Base-by-base conservation (phyloP, 768 basidiomycete genomes). In the Amanita thiersii region DNA sequence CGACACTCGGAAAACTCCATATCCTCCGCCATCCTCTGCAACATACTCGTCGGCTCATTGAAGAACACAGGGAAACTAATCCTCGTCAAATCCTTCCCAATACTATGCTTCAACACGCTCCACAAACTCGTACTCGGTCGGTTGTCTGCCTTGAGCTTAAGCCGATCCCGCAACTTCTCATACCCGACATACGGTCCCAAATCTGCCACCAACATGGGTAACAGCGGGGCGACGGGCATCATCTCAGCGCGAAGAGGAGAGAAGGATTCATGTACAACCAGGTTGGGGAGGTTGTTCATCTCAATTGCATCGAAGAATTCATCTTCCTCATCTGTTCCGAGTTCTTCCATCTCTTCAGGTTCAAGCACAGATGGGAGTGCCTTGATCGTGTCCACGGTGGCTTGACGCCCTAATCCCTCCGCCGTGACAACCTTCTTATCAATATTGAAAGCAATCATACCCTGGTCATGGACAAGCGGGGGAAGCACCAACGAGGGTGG, bases 271-370 rank as follows among this genome's bases (percentile, higher is more conserved):
- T 77, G 73, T 12, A 93, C 70, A 19, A 84, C 62, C 11, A 93
- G 67, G 52, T 84, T 87, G 3, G 87, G 86, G 0, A 93, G 62
- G 30, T 69, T 78, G 35, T 84, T 83, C 11, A 79, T 61, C 55
- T 97, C 93, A 53, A 97, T 92, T 21, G 94, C 93, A 57, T 97
- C 94, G 56, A 94, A 97, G 61, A 97, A 97, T 60, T 98, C 92
- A 61, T 97, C 94, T 54, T 92, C 86, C 31, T 88, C 86, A 52
- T 86, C 85, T 1, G 82, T 84, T 7, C 67, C 51, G 40, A 40
- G 43, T 48, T 56, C 53, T 29, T 44, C 37, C 12, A 48, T 44
- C 15, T 53, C 51, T 1, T 33, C 25, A 1, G 34, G 29, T 36
- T 7, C 5, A 18, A 26, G 24, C 14, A 43, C 18, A 12, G 19